phyloP scores from a whole-genome alignment of 2,329 filamentous ascomycete genomes.

The Botrytis hyacinthi region DNA sequence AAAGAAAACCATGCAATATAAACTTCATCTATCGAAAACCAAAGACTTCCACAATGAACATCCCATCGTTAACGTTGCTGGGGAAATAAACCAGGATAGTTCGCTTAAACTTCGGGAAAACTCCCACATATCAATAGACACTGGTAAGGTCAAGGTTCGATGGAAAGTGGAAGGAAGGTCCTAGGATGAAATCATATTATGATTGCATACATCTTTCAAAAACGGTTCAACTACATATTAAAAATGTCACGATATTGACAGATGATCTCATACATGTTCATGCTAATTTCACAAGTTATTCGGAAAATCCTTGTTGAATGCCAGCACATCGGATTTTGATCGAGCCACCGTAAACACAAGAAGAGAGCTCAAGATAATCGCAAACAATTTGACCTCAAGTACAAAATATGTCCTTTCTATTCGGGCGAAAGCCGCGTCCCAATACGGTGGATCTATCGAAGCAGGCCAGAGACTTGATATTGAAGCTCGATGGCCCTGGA shows the following conservation, averaged over 20 bases:
- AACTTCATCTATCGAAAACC: not conserved
- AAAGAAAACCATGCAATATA: not conserved
- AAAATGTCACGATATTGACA: slow-evolving; percentile 10
- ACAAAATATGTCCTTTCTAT: slow-evolving; percentile 65
- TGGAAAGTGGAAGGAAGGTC: slow-evolving; percentile 21
- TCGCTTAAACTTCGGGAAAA: slow-evolving; percentile 17
- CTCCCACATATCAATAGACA: slow-evolving; percentile 12
- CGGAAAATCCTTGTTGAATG: slow-evolving; percentile 21
- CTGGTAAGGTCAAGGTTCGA: not conserved
- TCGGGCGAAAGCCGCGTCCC: slow-evolving; percentile 58
- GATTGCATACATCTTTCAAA: slow-evolving; percentile 10
- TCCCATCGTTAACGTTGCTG: slow-evolving; percentile 16
- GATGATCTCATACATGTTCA: slow-evolving; percentile 15
- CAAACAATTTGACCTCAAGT: slow-evolving; percentile 22
- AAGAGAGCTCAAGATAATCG: slow-evolving; percentile 9
- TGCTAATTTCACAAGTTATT: slow-evolving; percentile 15
- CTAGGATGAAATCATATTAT: slow-evolving; percentile 18
- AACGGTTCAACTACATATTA: slow-evolving; percentile 14
- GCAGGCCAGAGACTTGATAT: slow-evolving; percentile 60
- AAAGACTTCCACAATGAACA: not conserved
- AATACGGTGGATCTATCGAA: slow-evolving; percentile 55
- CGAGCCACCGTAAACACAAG: slow-evolving; percentile 25
- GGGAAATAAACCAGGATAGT: not conserved
- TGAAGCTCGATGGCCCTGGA: slow-evolving; percentile 58
- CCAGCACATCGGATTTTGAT: slow-evolving; percentile 20